Base-by-base conservation (phyloP, 1,139 yeast species). In the Ashbya aceris region DNA sequence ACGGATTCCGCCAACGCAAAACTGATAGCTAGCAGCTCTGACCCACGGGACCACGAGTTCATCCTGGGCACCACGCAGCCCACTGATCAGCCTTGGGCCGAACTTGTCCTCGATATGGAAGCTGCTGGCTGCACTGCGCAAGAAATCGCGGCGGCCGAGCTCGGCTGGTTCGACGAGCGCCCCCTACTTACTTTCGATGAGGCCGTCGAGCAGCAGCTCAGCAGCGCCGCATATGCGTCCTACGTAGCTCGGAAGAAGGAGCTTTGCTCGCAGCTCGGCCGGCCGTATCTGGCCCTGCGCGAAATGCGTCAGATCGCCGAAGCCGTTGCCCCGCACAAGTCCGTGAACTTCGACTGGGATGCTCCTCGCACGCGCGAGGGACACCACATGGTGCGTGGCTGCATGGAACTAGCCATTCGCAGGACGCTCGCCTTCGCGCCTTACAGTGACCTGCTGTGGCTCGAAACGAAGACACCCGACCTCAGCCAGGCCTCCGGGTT, bases 1-100 rank as follows among this genome's bases (percentile, higher is more conserved):
- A 72, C 79, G 3, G 83, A 77, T 52, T 70, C 80, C 13, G 78
- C 76, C 51, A 73, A 78, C 40, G 75, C 77, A 7, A 73, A 70
- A 36, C 62, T 77, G 45, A 58, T 77, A 34, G 73, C 76, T 39
- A 71, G 78, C 17, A 69, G 71, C 10, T 68, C 76, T 30, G 84
- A 77, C 51, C 72, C 76, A 23, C 56, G 71, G 35, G 81, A 76
- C 52, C 82, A 76, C 54, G 73, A 70, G 45, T 73, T 65, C 51
- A 70, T 76, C 40, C 62, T 70, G 26, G 82, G 82, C 30, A 69
- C 69, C 28, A 60, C 67, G 11, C 61, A 68, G 31, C 65, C 67
- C 12, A 56, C 57, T 10, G 60, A 61, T 9, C 62, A 57, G 39
- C 76, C 81, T 1, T 62, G 76, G 53, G 69, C 72, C 36, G 74